Percentiles rank a stretch among this genome's conserved stretches.
Conservation (phyloP, 2,329 filamentous ascomycete species). For the Pseudocercospora musae region DNA sequence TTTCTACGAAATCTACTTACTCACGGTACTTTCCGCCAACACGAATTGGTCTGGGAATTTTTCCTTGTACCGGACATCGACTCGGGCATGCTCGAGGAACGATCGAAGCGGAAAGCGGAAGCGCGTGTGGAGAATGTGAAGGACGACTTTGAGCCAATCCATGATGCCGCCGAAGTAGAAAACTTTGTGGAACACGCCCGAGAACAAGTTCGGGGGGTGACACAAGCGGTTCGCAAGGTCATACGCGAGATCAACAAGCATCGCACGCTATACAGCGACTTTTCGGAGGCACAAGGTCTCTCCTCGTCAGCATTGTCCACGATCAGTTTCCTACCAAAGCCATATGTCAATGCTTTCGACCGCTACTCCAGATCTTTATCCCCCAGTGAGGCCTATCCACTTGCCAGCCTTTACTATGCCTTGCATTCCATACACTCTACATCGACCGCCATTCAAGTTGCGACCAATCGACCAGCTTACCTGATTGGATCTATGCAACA, state of each 20-base stretch:
- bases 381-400: conserved; percentile 69
- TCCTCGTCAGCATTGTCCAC: conserved; percentile 52
- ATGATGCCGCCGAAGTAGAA: conserved; percentile 75
- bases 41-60: conserved; percentile 99
- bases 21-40: conserved; percentile 89
- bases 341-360: conserved; percentile 68
- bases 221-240: conserved; percentile 76
- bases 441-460: conserved; percentile 73
- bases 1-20: conserved; percentile 82
- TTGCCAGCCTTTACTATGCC: conserved; percentile 68
- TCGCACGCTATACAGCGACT: conserved; percentile 62
- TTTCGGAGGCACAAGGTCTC: conserved; percentile 62
- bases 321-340: conserved; percentile 63
- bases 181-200: conserved; percentile 88
- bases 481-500: conserved; percentile 74
- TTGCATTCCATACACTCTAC: conserved; percentile 80
- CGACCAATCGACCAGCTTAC: conserved; percentile 73
- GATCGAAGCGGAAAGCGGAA: conserved; percentile 82
- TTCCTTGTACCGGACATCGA: conserved; percentile 95
- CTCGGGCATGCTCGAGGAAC: conserved; percentile 81
- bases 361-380: conserved; percentile 65
- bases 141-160: conserved; percentile 82
- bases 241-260: conserved; percentile 75
- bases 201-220: conserved; percentile 82
- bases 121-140: conserved; percentile 76